Conservation (phyloP, 2,329 filamentous ascomycete species). For the Tolypocladium ovalisporum region DNA sequence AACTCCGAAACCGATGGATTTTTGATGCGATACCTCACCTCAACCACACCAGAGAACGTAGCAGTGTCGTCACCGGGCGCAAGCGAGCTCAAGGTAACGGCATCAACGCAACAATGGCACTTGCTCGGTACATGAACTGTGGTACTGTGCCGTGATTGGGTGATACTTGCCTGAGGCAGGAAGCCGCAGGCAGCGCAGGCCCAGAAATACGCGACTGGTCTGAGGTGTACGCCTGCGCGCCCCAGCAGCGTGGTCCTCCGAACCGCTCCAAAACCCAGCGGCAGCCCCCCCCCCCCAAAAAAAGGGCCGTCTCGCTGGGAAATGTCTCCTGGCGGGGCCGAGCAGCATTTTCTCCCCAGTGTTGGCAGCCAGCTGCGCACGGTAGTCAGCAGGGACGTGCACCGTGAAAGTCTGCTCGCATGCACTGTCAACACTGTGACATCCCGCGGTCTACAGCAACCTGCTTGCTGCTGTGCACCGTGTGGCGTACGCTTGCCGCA, state of each 20-base stretch:
- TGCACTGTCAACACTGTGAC: neutral
- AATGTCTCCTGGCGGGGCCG: neutral
- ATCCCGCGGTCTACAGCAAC: no score
- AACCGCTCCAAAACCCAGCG: conserved; percentile 1
- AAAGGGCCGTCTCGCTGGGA: neutral
- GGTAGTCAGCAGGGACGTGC: neutral
- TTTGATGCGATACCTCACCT: neutral
- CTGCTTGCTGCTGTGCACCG: neutral
- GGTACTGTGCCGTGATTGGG: neutral
- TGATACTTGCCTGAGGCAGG: conserved; percentile 10
- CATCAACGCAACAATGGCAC: neutral
- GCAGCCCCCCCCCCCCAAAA: neutral
- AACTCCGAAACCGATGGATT: neutral
- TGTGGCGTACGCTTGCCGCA: neutral
- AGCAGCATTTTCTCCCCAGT: neutral
- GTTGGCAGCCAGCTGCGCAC: neutral
- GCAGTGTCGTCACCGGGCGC: neutral
- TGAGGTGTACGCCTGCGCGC: conserved; percentile 12
- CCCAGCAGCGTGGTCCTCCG: neutral
- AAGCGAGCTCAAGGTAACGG: neutral
- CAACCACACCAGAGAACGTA: neutral
- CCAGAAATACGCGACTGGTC: conserved; percentile 14
- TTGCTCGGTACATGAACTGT: neutral
- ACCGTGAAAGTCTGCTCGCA: no score
- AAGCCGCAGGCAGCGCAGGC: conserved; percentile 5